Conservation (phyloP, 345 rosid species). For the Melaleuca alternifolia region DNA sequence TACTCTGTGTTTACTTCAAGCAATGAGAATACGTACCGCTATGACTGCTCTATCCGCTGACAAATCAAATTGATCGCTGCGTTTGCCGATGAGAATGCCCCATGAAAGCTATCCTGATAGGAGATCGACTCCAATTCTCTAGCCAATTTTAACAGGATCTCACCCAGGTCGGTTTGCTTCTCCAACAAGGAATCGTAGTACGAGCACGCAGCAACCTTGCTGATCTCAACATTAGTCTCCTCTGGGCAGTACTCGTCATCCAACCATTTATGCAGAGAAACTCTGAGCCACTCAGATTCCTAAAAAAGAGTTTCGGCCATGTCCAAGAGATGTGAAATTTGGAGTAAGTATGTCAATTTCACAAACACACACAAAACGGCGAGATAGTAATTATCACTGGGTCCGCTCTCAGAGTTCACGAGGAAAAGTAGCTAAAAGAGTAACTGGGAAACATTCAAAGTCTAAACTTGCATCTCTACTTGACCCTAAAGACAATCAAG, state of each 20-base stretch:
- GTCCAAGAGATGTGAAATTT: not conserved
- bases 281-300: slow-evolving; percentile 92
- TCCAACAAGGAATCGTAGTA: slow-evolving; percentile 41
- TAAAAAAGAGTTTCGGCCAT: not conserved
- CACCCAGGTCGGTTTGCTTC: slow-evolving; percentile 60
- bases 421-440: not conserved
- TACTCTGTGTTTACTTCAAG: not conserved
- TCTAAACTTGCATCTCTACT: not conserved
- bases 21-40: not conserved
- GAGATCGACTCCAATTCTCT: slow-evolving; percentile 57
- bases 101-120: slow-evolving; percentile 84
- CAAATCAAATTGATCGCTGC: slow-evolving; percentile 63
- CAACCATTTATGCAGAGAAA: slow-evolving; percentile 75
- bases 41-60: slow-evolving; percentile 35
- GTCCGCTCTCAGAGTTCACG: not conserved
- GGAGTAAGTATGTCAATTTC: not conserved
- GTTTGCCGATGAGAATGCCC: slow-evolving; percentile 81
- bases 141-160: slow-evolving; percentile 69
- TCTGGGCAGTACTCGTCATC: slow-evolving; percentile 97
- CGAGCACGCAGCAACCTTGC: slow-evolving; percentile 57
- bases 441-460: not conserved
- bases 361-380: not conserved
- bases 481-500: not conserved
- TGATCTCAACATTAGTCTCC: slow-evolving; percentile 75
- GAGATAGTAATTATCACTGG: not conserved